Evolutionary conservation across 352 stramenopile genomes (phyloP), one percentile per base, ranked within the genome.

Genomic region (Pythium brachiatum): DNA sequence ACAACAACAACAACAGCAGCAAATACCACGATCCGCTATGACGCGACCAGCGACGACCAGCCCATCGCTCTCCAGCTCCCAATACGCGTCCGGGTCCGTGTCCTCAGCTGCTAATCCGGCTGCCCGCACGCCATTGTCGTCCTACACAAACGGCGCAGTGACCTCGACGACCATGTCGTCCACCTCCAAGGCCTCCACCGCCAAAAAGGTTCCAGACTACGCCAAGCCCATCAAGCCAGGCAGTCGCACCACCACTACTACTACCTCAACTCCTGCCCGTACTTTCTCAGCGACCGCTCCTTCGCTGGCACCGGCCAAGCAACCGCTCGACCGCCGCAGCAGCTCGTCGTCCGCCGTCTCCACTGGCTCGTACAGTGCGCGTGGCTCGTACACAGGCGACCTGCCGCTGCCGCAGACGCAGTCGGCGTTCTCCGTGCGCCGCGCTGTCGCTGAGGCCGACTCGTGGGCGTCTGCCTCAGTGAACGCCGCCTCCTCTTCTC

Each of bases 351-450:
- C 41, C 1, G 38, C 26, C 9, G 29, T 16, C 20, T 55, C 32
- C 16, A 62, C n/a, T 18, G 61, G 61, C 32, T 68, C 61, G 4
- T 48, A 36, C 36, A 68, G 61, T 18, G 61, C 61, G n/a, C 53
- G 61, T 18, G 54, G 61, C 23, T 59, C 61, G 13, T 62, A 58
- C 36, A 39, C 63, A 1, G 43, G 48, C n/a, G 63, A 70, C 12
- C 51, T 65, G 7, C 56, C 56, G 31, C 51, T 65, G 31, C 51
- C 63, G 15, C 56, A 64, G 43, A 59, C 50, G 0, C 34, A 44
- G 8, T 56, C 63, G 3, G 57, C 51, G 16, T 70, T 65, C 43
- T 60, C 56, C 15, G 51, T 65, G 23, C 63, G 63, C 15, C 63
- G 63, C 11, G 57, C 57, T 1, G 46, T 70, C 43, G 51, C 53